Base-by-base conservation (phyloP, 2,329 filamentous ascomycete species). In the Elsinoe arachidis region DNA sequence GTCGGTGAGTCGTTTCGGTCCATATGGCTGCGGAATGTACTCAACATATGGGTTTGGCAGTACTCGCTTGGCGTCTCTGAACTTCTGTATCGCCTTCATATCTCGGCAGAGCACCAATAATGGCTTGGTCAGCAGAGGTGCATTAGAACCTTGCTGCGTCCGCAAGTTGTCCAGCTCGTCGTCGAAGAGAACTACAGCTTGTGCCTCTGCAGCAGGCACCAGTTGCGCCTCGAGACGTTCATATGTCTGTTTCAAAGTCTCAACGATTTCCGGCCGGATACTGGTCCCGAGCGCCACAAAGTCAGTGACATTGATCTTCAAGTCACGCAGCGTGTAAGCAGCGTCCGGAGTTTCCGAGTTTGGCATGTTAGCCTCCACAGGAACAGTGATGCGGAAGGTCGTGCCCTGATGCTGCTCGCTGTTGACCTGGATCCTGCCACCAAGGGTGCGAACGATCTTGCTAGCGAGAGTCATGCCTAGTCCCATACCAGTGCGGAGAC, bases 391-490 rank as follows among this genome's bases (percentile, higher is more conserved):
- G 2, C 35, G 26, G 17, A 53, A 39, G 34, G 11, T 26, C 5
- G 49, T 39, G 12, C 49, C 49, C 14, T 38, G 15, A 12, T 53
- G 26, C 33, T 33, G 49, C 17, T 53, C 26, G 19, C 49, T 53
- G 3, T 34, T 23, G 7, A 39, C 60, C 2, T 64, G 39, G 21
- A 70, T 63, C 1, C 58, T 61, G 2, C 63, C 68, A 2, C 59
- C 58, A 10, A 70, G 51, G 5, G 62, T 59, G 10, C 65, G 60
- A 1, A 66, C 65, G 10, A 71, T 62, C n/a, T 65, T 59, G 30
- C 65, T 64, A 5, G 69, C 68, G 47, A 72, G 68, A 21, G 62
- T 65, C 30, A 72, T 62, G 7, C 69, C 69, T 2, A 72, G 63
- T 1, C 69, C 69, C n/a, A 67, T 69, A 6, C 69, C 69, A 14